Evolutionary conservation across 345 rosid species (phyloP).

Genomic region (Populus ilicifolia): DNA sequence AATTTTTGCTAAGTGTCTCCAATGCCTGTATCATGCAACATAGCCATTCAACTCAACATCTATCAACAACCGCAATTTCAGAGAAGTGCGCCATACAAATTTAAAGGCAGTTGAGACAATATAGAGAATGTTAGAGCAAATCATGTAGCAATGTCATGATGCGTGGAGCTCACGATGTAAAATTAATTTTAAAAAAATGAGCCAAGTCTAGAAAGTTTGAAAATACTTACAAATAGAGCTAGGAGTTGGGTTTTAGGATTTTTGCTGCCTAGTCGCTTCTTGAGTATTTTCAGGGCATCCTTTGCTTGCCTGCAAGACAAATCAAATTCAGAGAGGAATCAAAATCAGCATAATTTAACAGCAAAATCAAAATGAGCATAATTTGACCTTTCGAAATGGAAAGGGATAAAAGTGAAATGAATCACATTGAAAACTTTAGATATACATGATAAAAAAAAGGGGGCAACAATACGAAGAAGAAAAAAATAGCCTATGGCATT

Average conservation of each 20-base stretch:
- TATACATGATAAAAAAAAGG: neutral
- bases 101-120: neutral
- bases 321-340: constrained; percentile 4
- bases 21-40: constrained; percentile 46
- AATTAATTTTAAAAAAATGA: neutral
- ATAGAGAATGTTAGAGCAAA: neutral
- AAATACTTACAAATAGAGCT: constrained; percentile 71
- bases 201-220: constrained; percentile 4
- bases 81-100: neutral
- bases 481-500: no score
- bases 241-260: constrained; percentile 84
- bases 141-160: no score
- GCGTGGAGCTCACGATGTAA: neutral
- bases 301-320: constrained; percentile 67
- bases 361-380: neutral
- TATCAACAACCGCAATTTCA: neutral
- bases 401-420: neutral
- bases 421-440: neutral
- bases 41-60: neutral
- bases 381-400: neutral
- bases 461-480: no score
- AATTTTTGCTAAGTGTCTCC: constrained; percentile 94
- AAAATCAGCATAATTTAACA: neutral
- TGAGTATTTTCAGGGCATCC: constrained; percentile 83
- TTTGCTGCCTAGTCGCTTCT: constrained; percentile 87